Conservation (phyloP, 305 asterid genomes). For the Fraxinus sp. region DNA sequence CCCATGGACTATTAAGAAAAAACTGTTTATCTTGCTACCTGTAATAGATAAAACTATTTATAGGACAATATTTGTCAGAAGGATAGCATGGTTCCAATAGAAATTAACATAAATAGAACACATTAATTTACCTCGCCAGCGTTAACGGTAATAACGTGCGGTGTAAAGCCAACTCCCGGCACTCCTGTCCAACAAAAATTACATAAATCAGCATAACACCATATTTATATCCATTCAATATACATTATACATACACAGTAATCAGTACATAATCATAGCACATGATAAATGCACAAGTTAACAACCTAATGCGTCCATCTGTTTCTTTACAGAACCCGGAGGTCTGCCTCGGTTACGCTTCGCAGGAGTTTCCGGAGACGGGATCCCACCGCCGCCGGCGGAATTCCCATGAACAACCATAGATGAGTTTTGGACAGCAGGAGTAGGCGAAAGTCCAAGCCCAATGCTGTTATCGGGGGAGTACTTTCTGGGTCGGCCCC, state of each 20-base stretch:
- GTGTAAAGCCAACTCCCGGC: slow-evolving; percentile 76
- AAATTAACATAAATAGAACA: not conserved
- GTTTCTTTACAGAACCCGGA: slow-evolving; percentile 79
- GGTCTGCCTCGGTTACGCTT: slow-evolving; percentile 87
- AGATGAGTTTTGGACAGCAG: slow-evolving; percentile 50
- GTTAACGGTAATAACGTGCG: slow-evolving; percentile 67
- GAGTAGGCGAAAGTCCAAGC: slow-evolving; percentile 61
- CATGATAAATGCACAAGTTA: not conserved
- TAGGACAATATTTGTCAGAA: not conserved
- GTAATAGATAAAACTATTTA: not conserved
- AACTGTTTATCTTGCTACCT: not conserved
- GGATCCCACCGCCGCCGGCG: slow-evolving; percentile 32
- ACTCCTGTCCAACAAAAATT: slow-evolving; percentile 44
- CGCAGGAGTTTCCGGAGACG: slow-evolving; percentile 53
- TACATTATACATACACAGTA: not conserved
- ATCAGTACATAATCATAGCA: not conserved
- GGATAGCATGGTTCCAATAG: not conserved
- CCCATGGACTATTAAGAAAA: not conserved
- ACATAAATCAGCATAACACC: slow-evolving; percentile 4
- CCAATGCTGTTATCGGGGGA: slow-evolving; percentile 75
- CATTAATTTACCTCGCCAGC: slow-evolving; percentile 62
- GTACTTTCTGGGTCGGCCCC: slow-evolving; percentile 78
- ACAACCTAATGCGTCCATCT: slow-evolving; percentile 70
- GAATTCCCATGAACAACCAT: slow-evolving; percentile 42
- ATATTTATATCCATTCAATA: not conserved